Conservation (phyloP, 305 asterid genomes). For the Solanum hybrid region DNA sequence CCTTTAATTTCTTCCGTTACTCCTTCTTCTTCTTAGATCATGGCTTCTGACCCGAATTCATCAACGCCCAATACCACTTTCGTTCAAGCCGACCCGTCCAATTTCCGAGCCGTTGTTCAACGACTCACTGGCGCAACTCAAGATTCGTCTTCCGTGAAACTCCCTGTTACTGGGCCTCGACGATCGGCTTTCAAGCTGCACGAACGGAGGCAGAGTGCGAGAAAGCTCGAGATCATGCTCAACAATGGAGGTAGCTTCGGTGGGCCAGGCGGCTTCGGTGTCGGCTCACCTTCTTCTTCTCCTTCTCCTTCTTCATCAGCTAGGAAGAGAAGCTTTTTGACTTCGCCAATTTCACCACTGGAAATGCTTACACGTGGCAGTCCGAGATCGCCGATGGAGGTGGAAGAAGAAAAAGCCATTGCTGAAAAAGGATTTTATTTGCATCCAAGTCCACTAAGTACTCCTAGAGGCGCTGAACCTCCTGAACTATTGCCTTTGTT, state of each 20-base stretch:
- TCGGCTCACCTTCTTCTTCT: background rate
- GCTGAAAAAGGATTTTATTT: constrained; percentile 60
- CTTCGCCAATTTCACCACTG: constrained; percentile 13
- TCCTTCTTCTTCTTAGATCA: background rate
- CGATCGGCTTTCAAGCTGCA: constrained; percentile 10
- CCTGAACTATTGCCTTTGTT: constrained; percentile 63
- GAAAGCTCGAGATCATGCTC: constrained; percentile 15
- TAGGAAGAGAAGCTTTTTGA: constrained; percentile 1
- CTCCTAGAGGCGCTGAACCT: constrained; percentile 50
- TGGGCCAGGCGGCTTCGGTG: background rate
- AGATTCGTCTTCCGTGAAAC: background rate
- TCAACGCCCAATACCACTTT: constrained; percentile 10
- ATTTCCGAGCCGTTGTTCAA: constrained; percentile 15
- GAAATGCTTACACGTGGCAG: constrained; percentile 18
- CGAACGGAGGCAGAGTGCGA: constrained; percentile 8
- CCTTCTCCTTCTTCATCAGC: background rate
- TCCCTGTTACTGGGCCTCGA: constrained; percentile 3
- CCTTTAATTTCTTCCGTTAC: background rate
- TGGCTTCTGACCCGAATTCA: background rate
- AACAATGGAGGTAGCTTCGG: background rate
- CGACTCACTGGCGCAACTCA: constrained; percentile 9
- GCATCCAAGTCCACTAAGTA: constrained; percentile 61
- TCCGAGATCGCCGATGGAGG: constrained; percentile 36
- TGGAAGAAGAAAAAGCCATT: constrained; percentile 50
- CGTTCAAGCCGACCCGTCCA: constrained; percentile 13